phyloP scores from a whole-genome alignment of 2,329 filamentous ascomycete species.

The Fusarium sp. region DNA sequence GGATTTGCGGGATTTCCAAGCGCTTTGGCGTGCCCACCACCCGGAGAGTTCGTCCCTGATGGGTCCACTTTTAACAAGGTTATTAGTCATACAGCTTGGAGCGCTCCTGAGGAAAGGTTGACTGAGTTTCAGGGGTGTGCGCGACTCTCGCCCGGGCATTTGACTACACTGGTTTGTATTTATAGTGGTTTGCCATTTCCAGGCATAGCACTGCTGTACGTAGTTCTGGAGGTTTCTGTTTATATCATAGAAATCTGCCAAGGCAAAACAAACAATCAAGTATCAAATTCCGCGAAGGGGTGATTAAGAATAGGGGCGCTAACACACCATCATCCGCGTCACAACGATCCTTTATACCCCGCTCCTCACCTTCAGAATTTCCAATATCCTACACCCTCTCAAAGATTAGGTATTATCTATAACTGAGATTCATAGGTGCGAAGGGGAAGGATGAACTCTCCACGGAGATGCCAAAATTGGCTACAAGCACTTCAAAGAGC shows the following conservation, averaged over 20 bases:
- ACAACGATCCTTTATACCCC: too few relatives aligned
- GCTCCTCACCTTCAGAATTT: too few relatives aligned
- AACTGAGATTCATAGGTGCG: too few relatives aligned
- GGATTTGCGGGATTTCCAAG: background rate
- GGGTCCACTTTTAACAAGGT: background rate
- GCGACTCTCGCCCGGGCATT: background rate
- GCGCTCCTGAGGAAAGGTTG: background rate
- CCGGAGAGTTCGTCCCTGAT: background rate
- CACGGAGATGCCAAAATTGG: too few relatives aligned
- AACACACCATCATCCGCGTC: too few relatives aligned
- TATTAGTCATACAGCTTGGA: background rate
- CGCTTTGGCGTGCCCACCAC: background rate
- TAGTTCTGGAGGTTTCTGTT: background rate
- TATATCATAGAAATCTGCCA: background rate
- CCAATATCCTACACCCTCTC: too few relatives aligned
- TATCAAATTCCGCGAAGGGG: too few relatives aligned
- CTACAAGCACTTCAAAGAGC: too few relatives aligned
- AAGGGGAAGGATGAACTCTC: too few relatives aligned
- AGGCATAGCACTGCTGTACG: background rate
- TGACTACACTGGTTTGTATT: background rate
- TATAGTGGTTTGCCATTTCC: background rate
- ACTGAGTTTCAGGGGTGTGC: background rate
- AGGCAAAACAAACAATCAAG: too few relatives aligned
- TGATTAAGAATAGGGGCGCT: too few relatives aligned
- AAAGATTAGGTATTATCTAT: too few relatives aligned